Conservation (phyloP, 306 rosid genomes). For the Glycine tomentella region DNA sequence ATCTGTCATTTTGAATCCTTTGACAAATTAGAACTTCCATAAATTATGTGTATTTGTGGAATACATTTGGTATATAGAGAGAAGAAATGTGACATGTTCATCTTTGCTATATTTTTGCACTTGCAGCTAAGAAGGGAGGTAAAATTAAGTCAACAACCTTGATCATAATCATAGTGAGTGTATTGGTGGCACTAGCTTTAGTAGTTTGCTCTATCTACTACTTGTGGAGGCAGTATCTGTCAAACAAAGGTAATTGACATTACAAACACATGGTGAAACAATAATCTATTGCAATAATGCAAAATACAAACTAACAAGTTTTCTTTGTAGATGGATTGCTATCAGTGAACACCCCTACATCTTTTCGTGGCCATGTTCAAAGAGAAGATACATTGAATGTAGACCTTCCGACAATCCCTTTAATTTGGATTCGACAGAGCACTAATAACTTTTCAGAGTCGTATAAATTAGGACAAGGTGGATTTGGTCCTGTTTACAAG, state of each 20-base stretch:
- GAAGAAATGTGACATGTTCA: slow-evolving; percentile 6
- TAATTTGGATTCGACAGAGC: slow-evolving; percentile 36
- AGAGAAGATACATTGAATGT: slow-evolving; percentile 27
- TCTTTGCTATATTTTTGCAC: not conserved
- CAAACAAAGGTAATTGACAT: slow-evolving; percentile 36
- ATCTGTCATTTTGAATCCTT: not conserved
- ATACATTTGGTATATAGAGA: not conserved
- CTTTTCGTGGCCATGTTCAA: slow-evolving; percentile 1
- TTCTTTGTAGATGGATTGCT: slow-evolving; percentile 9
- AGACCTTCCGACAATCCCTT: slow-evolving; percentile 46
- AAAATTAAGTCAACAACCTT: slow-evolving; percentile 27
- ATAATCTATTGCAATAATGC: not conserved
- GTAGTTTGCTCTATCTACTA: slow-evolving; percentile 32
- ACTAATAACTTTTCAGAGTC: slow-evolving; percentile 56
- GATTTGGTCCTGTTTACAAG: slow-evolving; percentile 66
- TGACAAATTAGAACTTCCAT: not conserved
- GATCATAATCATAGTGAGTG: slow-evolving; percentile 35
- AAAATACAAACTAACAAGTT: slow-evolving; percentile 16
- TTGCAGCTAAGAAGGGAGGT: slow-evolving; percentile 29
- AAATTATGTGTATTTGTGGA: not conserved
- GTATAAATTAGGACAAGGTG: slow-evolving; percentile 70
- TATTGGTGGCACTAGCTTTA: slow-evolving; percentile 43
- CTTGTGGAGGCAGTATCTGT: not conserved
- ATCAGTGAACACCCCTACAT: slow-evolving; percentile 1
- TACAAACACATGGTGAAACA: not conserved